Conservation (phyloP, 2,329 filamentous ascomycete genomes). For the Grosmannia clavigera region DNA sequence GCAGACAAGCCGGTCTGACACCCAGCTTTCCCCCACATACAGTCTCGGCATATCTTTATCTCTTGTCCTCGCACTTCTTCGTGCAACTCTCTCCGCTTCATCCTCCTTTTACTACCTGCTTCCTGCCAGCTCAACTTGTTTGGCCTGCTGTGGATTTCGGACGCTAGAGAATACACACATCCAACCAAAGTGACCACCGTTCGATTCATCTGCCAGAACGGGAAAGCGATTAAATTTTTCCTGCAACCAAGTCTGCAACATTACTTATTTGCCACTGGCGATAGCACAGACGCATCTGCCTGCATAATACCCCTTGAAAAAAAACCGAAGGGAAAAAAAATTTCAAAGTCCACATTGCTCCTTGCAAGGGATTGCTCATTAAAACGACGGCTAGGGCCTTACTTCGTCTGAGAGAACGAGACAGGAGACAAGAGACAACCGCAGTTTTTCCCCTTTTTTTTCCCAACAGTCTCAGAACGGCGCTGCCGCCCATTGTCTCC, state of each 20-base stretch:
- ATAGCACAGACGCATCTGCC: background rate
- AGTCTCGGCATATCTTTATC: background rate
- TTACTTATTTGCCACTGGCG: slow-evolving; percentile 1
- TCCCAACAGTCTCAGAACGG: background rate
- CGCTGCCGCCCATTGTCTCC: background rate
- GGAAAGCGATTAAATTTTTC: background rate
- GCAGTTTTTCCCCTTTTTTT: background rate
- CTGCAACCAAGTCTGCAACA: background rate
- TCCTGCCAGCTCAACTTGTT: background rate
- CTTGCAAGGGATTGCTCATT: background rate
- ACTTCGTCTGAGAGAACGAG: background rate
- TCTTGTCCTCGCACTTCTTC: background rate
- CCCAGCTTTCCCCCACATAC: background rate
- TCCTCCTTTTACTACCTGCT: background rate
- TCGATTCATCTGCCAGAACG: background rate
- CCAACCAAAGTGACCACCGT: background rate
- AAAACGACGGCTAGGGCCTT: background rate
- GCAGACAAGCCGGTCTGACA: background rate
- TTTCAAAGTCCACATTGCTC: background rate
- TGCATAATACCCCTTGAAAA: background rate
- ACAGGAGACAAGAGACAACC: background rate
- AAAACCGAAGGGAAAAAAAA: background rate
- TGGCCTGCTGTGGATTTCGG: background rate
- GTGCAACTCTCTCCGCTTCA: background rate
- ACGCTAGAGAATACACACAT: background rate